phyloP scores from a whole-genome alignment of 371 early-diverging fungal species.

The Saksenaea vasiformis region DNA sequence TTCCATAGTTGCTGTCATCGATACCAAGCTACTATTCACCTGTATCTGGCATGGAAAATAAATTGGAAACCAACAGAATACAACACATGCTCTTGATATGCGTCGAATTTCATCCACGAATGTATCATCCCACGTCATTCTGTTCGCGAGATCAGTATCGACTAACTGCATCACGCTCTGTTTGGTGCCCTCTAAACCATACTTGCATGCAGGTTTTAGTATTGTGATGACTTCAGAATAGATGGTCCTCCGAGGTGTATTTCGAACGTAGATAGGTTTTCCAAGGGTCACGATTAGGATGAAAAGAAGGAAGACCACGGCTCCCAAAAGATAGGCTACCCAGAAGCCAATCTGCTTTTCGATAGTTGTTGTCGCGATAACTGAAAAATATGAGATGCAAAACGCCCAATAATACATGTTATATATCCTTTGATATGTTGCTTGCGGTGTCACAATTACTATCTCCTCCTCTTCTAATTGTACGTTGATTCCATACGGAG shows the following conservation, averaged over 20 bases:
- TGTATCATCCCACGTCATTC: slow-evolving; percentile 62
- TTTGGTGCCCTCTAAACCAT: slow-evolving; percentile 43
- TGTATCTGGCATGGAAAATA: slow-evolving; percentile 78
- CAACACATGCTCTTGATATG: slow-evolving; percentile 64
- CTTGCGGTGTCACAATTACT: slow-evolving; percentile 19
- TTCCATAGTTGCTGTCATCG: slow-evolving; percentile 49
- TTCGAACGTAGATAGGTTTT: slow-evolving; percentile 50
- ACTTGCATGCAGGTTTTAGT: slow-evolving; percentile 18
- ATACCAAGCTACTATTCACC: slow-evolving; percentile 73
- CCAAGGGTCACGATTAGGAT: slow-evolving; percentile 62
- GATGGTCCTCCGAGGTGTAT: slow-evolving; percentile 55
- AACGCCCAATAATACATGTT: slow-evolving; percentile 20
- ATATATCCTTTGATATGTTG: slow-evolving; percentile 9
- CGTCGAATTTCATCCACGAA: slow-evolving; percentile 68
- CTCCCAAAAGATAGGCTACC: slow-evolving; percentile 60
- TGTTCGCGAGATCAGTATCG: slow-evolving; percentile 22
- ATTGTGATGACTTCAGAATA: slow-evolving; percentile 31
- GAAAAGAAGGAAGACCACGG: slow-evolving; percentile 53
- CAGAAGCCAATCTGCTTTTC: slow-evolving; percentile 55
- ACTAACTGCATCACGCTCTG: slow-evolving; percentile 20
- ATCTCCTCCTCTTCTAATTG: background rate
- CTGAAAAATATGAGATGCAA: slow-evolving; percentile 69
- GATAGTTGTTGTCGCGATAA: slow-evolving; percentile 56
- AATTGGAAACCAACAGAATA: slow-evolving; percentile 69
- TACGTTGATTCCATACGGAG: too few species aligned